phyloP scores from a whole-genome alignment of 2,329 filamentous ascomycete genomes.

The Helicocarpus griseus region DNA sequence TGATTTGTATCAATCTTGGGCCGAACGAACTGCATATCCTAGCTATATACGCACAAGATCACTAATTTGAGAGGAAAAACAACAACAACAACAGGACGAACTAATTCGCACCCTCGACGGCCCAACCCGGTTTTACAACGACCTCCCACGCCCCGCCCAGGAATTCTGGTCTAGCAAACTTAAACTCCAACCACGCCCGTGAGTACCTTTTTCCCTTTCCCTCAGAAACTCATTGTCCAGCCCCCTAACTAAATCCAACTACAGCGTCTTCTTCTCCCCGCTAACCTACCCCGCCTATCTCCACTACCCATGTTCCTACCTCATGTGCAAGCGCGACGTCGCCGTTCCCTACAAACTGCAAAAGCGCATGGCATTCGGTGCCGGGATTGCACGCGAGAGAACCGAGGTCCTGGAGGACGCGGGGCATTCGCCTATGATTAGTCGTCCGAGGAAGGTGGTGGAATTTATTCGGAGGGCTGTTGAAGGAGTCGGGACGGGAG shows the following conservation, averaged over 20 bases:
- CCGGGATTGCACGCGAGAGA: conserved; percentile 3
- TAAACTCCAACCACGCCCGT: conserved; percentile 3
- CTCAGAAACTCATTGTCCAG: not conserved
- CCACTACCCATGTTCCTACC: conserved; percentile 9
- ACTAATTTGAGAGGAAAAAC: too few relatives aligned
- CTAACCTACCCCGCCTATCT: conserved; percentile 12
- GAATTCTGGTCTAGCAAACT: conserved; percentile 4
- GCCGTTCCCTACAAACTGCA: conserved; percentile 5
- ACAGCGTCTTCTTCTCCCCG: conserved; percentile 5
- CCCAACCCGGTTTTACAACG: conserved; percentile 6
- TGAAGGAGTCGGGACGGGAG: conserved; percentile 1
- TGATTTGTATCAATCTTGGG: too few relatives aligned
- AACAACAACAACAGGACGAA: not conserved
- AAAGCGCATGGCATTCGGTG: conserved; percentile 5
- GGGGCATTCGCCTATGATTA: conserved; percentile 9
- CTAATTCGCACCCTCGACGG: conserved; percentile 6
- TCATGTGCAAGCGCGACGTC: conserved; percentile 7
- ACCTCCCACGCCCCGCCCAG: conserved; percentile 1
- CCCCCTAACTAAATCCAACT: not conserved
- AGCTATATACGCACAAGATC: not conserved
- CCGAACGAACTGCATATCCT: too few relatives aligned
- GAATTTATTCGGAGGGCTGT: conserved; percentile 6
- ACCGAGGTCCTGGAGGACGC: conserved; percentile 1
- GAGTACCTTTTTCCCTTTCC: not conserved
- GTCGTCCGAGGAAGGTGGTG: conserved; percentile 4